Evolutionary conservation across 2,329 filamentous ascomycete genomes (phyloP), one percentile per base, ranked within the genome.

Genomic region (Fusarium staphyleae): DNA sequence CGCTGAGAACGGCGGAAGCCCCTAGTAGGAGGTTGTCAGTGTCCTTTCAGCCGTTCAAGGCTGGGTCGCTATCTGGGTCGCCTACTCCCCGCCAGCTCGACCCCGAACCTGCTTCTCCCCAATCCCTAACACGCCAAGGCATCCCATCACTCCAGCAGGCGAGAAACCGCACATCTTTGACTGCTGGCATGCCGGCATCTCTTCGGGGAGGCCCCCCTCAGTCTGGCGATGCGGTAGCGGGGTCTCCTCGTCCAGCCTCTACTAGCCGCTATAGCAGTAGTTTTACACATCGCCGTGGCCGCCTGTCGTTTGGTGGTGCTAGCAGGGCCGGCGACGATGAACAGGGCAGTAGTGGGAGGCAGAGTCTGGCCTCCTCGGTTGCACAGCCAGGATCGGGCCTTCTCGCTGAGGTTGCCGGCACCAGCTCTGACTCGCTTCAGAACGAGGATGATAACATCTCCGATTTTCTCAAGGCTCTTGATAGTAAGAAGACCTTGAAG

Each of bases 11-110:
- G 12, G 73, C 87, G 15, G 80, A 89, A 35, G 78, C 77, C 16
- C 67, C 82, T 40, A 81, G 81, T 46, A 84, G 92, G 65, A 85
- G 91, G 46, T 87, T 90, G 6, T 97, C 91, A 0, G 85, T 96
- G 16, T 96, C 91, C 1, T 96, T 97, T 67, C 91, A 96, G 65
- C 93, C 93, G 0, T 99, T 99, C 78, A 99, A 99, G 74, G 91
- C 93, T 12, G 93, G 93, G 10, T 96, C 93, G 2, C 79, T 98
- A n/a, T 96, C 93, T 2, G 91, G 90, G 4, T 97, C 93, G 4
- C 93, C 93, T 0, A 71, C 80, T n/a, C 76, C 77, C 22, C 77
- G 81, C 24, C 70, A 77, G 6, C 69, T 74, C 3, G 82, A 84
- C 11, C 70, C 74, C 12, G 83, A 84, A 41, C 81, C 84, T 12